Evolutionary conservation across 1,284 basidiomycete species (phyloP), one percentile per base, ranked within the genome.

Genomic region (Sporisorium exsertum): DNA sequence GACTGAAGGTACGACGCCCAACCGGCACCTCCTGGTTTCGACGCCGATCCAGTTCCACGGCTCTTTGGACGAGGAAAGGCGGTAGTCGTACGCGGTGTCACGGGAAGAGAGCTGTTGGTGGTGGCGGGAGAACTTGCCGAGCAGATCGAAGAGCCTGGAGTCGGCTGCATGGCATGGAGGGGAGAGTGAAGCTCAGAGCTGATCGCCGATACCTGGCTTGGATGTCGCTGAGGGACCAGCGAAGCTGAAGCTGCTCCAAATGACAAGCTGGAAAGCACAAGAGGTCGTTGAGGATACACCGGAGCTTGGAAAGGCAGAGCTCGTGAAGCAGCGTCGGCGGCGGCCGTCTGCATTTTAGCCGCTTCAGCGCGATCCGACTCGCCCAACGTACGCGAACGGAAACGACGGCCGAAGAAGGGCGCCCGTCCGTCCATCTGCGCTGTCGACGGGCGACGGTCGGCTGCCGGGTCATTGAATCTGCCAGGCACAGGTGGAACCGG

Each of bases 1-100:
- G 76, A 63, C 13, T 71, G 33, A 22, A 82, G 69, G 46, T 81
- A 77, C 12, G 77, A 78, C 0, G 81, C 80, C 81, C 81, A 82
- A 4, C 78, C 72, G 3, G 66, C 70, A 5, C 71, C 64, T 29
- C 64, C 62, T 3, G 54, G 4, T 35, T 64, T 71, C 29, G 49
- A 54, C 1, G 63, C 52, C 12, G 45, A 63, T 20, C 55, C 45
- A 12, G 33, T 62, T 15, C 64, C 67, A 3, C 63, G 70, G 54
- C 72, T 77, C 55, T 73, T 67, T 15, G 75, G 64, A 10, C 65
- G 58, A 13, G 66, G 63, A n/a, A 65, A 62, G 6, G 55, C 26
- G 32, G 40, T 42, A 3, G 61, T 50, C 2, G 57, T 64, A 5
- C 65, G 52, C 13, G 65, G 65, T 20, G 71, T 70, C 20, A 60